These are phyloP conservation scores for Lecanicillium sp. DNA, from an alignment of 2,329 filamentous ascomycete species.

Conservation along the genomic window DNA sequence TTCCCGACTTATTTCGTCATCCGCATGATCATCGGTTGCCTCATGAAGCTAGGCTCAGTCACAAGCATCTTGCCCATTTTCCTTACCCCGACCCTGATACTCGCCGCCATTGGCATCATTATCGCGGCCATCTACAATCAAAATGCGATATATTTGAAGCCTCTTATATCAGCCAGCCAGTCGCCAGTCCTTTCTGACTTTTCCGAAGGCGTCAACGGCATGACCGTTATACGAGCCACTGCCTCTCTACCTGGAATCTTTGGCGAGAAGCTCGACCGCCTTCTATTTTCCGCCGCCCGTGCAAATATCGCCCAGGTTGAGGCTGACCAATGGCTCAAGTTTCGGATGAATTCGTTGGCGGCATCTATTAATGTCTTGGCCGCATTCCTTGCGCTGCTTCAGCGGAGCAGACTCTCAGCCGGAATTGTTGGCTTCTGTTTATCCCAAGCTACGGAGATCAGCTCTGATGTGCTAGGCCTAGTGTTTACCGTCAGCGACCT, in stretches of 20 bases:
- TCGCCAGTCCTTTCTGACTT: constrained; percentile 54
- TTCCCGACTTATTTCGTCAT: constrained; percentile 37
- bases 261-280: constrained; percentile 39
- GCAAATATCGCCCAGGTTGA: constrained; percentile 37
- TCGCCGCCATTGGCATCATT: constrained; percentile 40
- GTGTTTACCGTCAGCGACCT: constrained; percentile 49
- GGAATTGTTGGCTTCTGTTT: constrained; percentile 52
- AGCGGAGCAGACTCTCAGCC: constrained; percentile 40
- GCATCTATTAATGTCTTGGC: constrained; percentile 45
- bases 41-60: constrained; percentile 42
- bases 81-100: constrained; percentile 32
- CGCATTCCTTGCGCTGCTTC: constrained; percentile 45
- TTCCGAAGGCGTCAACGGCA: constrained; percentile 44
- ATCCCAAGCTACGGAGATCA: constrained; percentile 49
- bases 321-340: constrained; percentile 51
- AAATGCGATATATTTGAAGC: constrained; percentile 40
- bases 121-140: constrained; percentile 47
- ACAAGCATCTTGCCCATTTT: constrained; percentile 41
- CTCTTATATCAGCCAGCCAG: constrained; percentile 39
- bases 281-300: constrained; percentile 40
- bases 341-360: constrained; percentile 49
- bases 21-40: constrained; percentile 34
- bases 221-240: constrained; percentile 46
- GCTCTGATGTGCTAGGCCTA: constrained; percentile 43
- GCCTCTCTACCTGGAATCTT: constrained; percentile 42